These are phyloP conservation scores for Paecilomyces formosus DNA, from an alignment of 2,329 filamentous ascomycete genomes.

Conservation along the genomic window DNA sequence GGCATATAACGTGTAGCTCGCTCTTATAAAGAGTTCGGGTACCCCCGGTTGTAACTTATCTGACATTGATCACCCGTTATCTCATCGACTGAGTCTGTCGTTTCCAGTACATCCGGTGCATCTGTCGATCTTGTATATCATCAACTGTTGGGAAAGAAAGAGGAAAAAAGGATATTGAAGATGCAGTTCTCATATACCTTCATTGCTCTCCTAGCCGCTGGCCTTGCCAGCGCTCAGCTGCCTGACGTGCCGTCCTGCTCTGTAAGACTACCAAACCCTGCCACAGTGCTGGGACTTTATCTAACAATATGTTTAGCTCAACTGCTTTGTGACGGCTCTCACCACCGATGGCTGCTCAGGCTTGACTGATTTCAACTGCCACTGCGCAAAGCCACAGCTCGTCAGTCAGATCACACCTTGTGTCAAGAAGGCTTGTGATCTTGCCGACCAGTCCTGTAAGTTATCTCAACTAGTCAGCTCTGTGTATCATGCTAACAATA, in stretches of 20 bases:
- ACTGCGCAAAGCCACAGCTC: constrained; percentile 41
- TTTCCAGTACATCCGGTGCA: background rate
- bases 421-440: constrained; percentile 35
- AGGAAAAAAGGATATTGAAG: constrained; percentile 6
- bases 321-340: constrained; percentile 39
- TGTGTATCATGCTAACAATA: background rate
- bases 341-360: constrained; percentile 36
- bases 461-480: background rate
- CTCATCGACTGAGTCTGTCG: background rate
- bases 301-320: constrained; percentile 24
- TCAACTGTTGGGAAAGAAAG: background rate
- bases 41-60: background rate
- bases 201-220: constrained; percentile 34
- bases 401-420: constrained; percentile 38
- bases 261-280: constrained; percentile 22
- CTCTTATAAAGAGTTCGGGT: background rate
- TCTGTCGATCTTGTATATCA: background rate
- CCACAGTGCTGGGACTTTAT: background rate
- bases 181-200: constrained; percentile 27
- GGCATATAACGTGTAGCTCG: background rate
- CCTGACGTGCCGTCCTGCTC: constrained; percentile 40
- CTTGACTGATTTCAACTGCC: constrained; percentile 43
- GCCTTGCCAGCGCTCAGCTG: constrained; percentile 40
- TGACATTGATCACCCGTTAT: background rate
- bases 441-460: constrained; percentile 31